Evolutionary conservation across 2,329 filamentous ascomycete species (phyloP).

Genomic region (Proliferodiscus dingleyae): DNA sequence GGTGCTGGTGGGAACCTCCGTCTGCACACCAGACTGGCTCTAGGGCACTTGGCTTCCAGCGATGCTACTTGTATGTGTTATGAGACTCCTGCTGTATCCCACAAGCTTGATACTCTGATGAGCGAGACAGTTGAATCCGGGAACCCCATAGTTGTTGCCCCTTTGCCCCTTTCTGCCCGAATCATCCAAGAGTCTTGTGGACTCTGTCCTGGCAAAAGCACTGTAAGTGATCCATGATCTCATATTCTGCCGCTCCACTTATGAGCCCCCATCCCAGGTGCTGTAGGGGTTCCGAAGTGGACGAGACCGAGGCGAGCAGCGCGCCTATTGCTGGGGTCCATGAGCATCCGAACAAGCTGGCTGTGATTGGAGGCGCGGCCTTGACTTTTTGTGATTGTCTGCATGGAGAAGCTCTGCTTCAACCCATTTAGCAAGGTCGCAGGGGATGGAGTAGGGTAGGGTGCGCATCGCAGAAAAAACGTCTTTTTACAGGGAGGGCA

Average conservation of each 20-base stretch:
- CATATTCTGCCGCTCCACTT: constrained; percentile 3
- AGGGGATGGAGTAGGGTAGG: too few relatives aligned
- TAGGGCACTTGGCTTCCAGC: background rate
- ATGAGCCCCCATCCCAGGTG: background rate
- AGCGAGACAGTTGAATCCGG: background rate
- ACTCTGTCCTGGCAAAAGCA: background rate
- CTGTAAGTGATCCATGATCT: constrained; percentile 2
- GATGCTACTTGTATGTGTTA: background rate
- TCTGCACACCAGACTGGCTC: background rate
- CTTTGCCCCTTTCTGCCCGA: constrained; percentile 1
- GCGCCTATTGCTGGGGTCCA: background rate
- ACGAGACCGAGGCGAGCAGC: background rate
- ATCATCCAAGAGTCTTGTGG: constrained; percentile 1
- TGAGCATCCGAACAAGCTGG: background rate
- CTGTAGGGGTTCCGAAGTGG: constrained; percentile 1
- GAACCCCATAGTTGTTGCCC: background rate
- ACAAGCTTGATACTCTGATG: background rate
- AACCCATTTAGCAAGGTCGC: background rate
- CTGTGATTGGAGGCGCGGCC: background rate
- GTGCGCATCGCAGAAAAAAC: background rate
- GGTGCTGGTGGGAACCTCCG: background rate
- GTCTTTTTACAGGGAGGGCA: background rate
- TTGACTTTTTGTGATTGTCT: background rate
- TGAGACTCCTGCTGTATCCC: background rate
- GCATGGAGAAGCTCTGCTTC: background rate